These are phyloP conservation scores for Sporothrix variecibatus DNA, from an alignment of 2,329 filamentous ascomycete genomes.

Conservation along the genomic window DNA sequence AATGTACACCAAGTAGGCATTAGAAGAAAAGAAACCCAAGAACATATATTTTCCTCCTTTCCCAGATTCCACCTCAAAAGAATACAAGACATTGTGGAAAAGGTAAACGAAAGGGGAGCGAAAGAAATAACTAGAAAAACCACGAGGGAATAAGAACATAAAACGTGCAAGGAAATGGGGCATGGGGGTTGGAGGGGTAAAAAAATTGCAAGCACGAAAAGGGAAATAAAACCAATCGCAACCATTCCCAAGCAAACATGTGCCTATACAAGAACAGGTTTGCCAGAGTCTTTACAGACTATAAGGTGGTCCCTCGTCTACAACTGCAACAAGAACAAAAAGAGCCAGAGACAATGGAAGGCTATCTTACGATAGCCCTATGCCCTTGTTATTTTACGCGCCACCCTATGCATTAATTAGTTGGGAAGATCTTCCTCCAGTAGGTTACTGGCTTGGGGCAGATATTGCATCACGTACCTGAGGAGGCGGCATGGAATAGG, in stretches of 20 bases:
- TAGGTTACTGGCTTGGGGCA: background rate
- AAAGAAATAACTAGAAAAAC: background rate
- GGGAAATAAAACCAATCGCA: background rate
- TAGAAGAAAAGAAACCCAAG: background rate
- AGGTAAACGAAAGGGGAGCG: slow-evolving; percentile 1
- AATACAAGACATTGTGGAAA: background rate
- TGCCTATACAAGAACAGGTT: background rate
- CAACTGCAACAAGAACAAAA: background rate
- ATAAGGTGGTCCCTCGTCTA: background rate
- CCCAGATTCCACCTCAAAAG: slow-evolving; percentile 1
- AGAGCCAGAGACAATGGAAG: background rate
- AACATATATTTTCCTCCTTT: slow-evolving; percentile 3
- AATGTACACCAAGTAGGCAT: background rate
- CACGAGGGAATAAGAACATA: background rate
- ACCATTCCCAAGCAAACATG: background rate
- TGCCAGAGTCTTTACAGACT: background rate
- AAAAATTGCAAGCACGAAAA: background rate
- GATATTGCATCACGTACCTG: slow-evolving; percentile 58
- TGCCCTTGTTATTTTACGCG: background rate
- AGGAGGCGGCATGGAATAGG: slow-evolving; percentile 77
- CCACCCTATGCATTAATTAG: slow-evolving; percentile 8
- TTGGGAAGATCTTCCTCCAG: background rate
- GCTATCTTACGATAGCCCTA: background rate
- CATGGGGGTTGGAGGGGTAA: background rate
- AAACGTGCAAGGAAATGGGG: background rate